Evolutionary conservation across 163 green algal genomes (phyloP).

Genomic region (Scenedesmus sp.): DNA sequence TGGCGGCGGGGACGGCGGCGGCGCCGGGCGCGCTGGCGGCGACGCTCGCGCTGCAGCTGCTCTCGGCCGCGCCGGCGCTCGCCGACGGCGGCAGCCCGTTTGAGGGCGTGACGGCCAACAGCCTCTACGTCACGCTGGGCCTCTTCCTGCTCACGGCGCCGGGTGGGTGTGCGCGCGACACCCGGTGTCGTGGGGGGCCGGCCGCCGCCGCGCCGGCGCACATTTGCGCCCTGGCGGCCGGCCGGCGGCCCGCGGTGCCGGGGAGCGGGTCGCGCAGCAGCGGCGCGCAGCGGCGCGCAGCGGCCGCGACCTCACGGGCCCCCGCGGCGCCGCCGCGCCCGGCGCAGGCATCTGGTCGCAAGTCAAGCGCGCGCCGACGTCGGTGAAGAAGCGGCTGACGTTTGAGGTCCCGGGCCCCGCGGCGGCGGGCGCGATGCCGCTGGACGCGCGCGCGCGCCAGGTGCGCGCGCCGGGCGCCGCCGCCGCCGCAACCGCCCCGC

Average conservation of each 20-base stretch:
- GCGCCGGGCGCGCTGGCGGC: slow-evolving; percentile 16
- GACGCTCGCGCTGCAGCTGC: slow-evolving; percentile 34
- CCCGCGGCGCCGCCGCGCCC: background rate
- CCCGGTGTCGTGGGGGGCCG: too few relatives aligned
- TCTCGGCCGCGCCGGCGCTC: slow-evolving; percentile 21
- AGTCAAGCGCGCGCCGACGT: slow-evolving; percentile 94
- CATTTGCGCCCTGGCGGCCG: too few relatives aligned
- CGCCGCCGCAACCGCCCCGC: too few relatives aligned
- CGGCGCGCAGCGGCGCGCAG: too few relatives aligned
- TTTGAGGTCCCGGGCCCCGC: slow-evolving; percentile 84
- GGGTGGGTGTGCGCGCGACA: too few relatives aligned
- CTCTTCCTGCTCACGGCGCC: slow-evolving; percentile 93
- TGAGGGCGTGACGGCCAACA: slow-evolving; percentile 57
- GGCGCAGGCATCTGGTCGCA: slow-evolving; percentile 93
- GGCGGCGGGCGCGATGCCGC: slow-evolving; percentile 53
- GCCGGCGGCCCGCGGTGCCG: too few relatives aligned
- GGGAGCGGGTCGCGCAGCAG: too few relatives aligned
- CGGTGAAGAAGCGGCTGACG: slow-evolving; percentile 81
- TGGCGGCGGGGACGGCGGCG: background rate
- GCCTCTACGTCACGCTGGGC: slow-evolving; percentile 92
- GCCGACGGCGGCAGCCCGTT: slow-evolving; percentile 50
- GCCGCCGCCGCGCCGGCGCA: too few relatives aligned
- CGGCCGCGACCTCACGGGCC: too few relatives aligned
- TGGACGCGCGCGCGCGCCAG: slow-evolving; percentile 72
- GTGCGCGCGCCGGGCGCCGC: too few relatives aligned